Evolutionary conservation across 2,329 filamentous ascomycete species (phyloP).

Genomic region (Calonectria honghensis): DNA sequence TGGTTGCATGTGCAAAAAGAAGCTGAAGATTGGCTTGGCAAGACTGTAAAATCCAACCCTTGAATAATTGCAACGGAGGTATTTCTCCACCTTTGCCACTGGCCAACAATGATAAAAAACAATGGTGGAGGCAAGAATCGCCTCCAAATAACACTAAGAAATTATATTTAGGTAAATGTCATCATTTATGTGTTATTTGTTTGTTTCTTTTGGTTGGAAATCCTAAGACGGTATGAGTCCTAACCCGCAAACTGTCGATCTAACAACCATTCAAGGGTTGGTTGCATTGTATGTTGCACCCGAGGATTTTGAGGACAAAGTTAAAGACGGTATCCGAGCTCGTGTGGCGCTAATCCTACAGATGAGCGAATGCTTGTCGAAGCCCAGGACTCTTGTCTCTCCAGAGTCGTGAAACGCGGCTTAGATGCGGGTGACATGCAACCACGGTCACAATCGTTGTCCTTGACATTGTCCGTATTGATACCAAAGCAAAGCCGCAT

Average conservation of each 20-base stretch:
- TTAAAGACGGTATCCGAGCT: neutral
- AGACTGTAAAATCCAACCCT: neutral
- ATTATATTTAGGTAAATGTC: neutral
- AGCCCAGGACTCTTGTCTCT: neutral
- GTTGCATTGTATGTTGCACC: neutral
- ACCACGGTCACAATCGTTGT: neutral
- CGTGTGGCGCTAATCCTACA: neutral
- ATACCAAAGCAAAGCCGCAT: neutral
- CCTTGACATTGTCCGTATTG: neutral
- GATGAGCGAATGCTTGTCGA: neutral
- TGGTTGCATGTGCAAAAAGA: neutral
- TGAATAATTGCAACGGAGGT: neutral
- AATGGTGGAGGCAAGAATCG: neutral
- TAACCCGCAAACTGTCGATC: neutral
- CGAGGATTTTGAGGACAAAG: conserved; percentile 8
- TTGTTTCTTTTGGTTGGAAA: neutral
- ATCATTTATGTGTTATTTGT: neutral
- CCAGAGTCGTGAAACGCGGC: neutral
- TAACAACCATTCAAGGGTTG: neutral
- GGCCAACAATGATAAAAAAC: neutral
- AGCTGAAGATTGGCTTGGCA: neutral
- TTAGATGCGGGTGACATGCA: neutral
- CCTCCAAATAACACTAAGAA: neutral
- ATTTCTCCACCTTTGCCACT: neutral
- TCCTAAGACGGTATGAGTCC: neutral